A percentile compares a stretch with the other conserved stretches of the same genome.
phyloP scores from a whole-genome alignment of 805 yeast species.

The Hanseniaspora clermontiae region DNA sequence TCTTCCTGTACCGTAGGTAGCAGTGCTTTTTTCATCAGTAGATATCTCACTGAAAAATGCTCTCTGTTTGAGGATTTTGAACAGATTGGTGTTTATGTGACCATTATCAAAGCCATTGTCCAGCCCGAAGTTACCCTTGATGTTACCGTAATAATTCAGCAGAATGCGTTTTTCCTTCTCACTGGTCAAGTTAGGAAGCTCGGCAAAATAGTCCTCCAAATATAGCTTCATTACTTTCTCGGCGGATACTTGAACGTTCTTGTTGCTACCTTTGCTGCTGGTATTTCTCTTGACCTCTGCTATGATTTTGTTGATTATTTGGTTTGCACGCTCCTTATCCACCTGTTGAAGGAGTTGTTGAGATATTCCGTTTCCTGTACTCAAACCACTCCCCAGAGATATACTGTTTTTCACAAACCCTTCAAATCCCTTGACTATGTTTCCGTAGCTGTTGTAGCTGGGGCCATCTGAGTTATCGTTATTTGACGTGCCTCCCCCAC shows the following conservation, averaged over 20 bases:
- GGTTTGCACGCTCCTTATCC: constrained; percentile 1
- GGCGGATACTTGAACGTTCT: neutral
- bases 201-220: neutral
- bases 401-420: constrained; percentile 10
- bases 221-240: neutral
- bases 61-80: constrained; percentile 1
- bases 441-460: constrained; percentile 13
- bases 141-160: constrained; percentile 6
- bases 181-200: constrained; percentile 1
- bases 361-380: constrained; percentile 4
- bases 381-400: constrained; percentile 9
- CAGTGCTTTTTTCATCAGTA: neutral
- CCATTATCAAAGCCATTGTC: constrained; percentile 13
- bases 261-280: neutral
- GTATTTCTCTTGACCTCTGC: neutral
- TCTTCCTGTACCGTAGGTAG: neutral
- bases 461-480: neutral
- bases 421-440: constrained; percentile 13
- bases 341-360: neutral
- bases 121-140: constrained; percentile 9
- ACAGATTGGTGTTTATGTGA: constrained; percentile 2
- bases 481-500: neutral
- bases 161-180: constrained; percentile 4
- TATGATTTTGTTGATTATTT: neutral
- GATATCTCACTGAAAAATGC: neutral